Evolutionary conservation across 2,329 filamentous ascomycete genomes (phyloP).

Genomic region (Neonectria magnoliae): DNA sequence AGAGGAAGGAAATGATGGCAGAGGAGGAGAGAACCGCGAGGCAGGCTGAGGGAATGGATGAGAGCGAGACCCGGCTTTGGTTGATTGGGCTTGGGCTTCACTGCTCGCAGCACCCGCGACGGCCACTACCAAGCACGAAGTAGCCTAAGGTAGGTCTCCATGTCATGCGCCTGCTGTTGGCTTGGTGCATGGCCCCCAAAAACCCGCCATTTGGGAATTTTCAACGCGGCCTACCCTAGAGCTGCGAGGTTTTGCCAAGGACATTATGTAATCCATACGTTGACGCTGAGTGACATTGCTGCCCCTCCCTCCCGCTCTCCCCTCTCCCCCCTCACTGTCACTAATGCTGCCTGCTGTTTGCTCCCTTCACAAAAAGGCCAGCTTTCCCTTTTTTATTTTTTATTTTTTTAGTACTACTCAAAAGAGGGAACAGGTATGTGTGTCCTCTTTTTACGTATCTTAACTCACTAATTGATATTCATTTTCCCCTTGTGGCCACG

Average conservation of each 20-base stretch:
- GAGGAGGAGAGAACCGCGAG: slow-evolving; percentile 1
- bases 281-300: neutral
- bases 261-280: neutral
- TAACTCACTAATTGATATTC: neutral
- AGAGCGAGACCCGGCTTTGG: neutral
- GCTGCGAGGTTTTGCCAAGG: neutral
- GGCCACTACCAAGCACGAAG: neutral
- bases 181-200: neutral
- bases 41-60: slow-evolving; percentile 3
- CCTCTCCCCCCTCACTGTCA: neutral
- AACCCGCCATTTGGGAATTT: neutral
- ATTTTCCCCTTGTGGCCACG: neutral
- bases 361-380: neutral
- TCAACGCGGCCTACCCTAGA: neutral
- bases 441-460: neutral
- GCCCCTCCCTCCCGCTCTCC: neutral
- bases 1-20: slow-evolving; percentile 14
- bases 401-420: neutral
- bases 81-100: slow-evolving; percentile 3
- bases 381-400: neutral
- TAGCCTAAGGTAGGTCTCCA: neutral
- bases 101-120: neutral
- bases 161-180: neutral
- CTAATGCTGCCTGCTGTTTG: neutral
- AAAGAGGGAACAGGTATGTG: neutral